These are phyloP conservation scores for Dittrichia graveolens DNA, from an alignment of 129 eudicot species.

Conservation along the genomic window DNA sequence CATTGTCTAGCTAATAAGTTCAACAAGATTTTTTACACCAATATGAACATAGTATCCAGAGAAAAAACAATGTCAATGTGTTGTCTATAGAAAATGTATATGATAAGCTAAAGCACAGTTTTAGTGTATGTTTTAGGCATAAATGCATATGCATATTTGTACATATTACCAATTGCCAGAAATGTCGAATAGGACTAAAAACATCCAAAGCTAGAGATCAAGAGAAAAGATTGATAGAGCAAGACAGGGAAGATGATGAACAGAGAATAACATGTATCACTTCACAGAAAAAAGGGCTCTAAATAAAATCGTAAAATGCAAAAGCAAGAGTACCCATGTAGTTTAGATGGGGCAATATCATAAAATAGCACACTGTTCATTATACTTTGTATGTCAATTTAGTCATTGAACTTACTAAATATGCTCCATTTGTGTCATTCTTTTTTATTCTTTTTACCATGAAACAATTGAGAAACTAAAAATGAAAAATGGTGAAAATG, in stretches of 20 bases:
- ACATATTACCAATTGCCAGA: not conserved
- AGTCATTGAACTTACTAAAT: not conserved
- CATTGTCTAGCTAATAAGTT: slow-evolving; percentile 1
- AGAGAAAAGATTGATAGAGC: not conserved
- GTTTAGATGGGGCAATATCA: not conserved
- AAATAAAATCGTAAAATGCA: not conserved
- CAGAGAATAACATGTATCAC: slow-evolving; percentile 4
- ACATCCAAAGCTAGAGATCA: not conserved
- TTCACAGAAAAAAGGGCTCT: not conserved
- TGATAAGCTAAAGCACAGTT: not conserved
- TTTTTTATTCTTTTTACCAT: too few species aligned
- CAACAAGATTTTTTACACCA: not conserved
- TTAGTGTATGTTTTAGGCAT: slow-evolving; percentile 5
- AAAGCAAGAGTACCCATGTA: not conserved
- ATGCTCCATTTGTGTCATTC: not conserved
- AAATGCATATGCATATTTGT: not conserved
- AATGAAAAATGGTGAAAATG: not conserved
- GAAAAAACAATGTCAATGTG: not conserved
- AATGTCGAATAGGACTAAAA: too few species aligned
- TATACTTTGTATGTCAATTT: not conserved
- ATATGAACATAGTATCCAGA: not conserved
- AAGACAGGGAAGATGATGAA: not conserved
- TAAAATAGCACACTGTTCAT: not conserved
- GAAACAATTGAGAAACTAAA: too few species aligned
- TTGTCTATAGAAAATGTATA: not conserved